phyloP scores from a whole-genome alignment of 768 basidiomycete species.

The Candolleomyces eurysporus region DNA sequence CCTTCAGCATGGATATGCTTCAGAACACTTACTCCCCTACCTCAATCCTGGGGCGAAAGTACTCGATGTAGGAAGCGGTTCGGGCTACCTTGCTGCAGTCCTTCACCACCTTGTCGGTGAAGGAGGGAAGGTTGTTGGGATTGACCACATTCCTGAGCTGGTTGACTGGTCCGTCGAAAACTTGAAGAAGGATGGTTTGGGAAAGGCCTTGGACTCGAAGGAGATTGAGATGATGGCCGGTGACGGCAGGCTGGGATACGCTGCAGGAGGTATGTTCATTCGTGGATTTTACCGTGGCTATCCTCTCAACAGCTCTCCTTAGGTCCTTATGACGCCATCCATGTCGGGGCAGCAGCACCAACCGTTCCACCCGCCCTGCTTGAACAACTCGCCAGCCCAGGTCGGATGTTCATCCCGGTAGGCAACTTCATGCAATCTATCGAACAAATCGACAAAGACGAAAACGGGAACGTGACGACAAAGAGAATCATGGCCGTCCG shows the following conservation, averaged over 20 bases:
- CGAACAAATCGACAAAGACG: conserved; percentile 78
- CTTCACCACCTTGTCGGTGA: conserved; percentile 67
- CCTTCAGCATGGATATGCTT: conserved; percentile 80
- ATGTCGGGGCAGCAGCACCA: conserved; percentile 92
- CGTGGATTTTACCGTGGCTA: not conserved
- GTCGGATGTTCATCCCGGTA: conserved; percentile 92
- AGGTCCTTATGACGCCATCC: conserved; percentile 82
- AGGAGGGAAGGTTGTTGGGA: conserved; percentile 72
- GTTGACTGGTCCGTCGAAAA: conserved; percentile 71
- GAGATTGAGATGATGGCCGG: conserved; percentile 65
- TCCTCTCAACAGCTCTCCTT: not conserved
- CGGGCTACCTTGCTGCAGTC: conserved; percentile 83
- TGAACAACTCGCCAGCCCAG: conserved; percentile 73
- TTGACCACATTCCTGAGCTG: conserved; percentile 87
- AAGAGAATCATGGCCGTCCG: conserved; percentile 76
- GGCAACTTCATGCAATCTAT: conserved; percentile 63
- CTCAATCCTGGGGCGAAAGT: conserved; percentile 70
- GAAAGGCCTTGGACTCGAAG: conserved; percentile 47
- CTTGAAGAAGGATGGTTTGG: conserved; percentile 63
- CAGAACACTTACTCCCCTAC: conserved; percentile 72
- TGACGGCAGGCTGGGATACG: conserved; percentile 74
- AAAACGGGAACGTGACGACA: conserved; percentile 59
- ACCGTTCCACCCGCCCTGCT: conserved; percentile 66
- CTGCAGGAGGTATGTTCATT: conserved; percentile 25
- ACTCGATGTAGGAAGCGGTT: conserved; percentile 89